Percentiles rank a stretch among this genome's conserved stretches.
Conservation (phyloP, 176 grass and related monocot species). For the Musa acuminata region DNA sequence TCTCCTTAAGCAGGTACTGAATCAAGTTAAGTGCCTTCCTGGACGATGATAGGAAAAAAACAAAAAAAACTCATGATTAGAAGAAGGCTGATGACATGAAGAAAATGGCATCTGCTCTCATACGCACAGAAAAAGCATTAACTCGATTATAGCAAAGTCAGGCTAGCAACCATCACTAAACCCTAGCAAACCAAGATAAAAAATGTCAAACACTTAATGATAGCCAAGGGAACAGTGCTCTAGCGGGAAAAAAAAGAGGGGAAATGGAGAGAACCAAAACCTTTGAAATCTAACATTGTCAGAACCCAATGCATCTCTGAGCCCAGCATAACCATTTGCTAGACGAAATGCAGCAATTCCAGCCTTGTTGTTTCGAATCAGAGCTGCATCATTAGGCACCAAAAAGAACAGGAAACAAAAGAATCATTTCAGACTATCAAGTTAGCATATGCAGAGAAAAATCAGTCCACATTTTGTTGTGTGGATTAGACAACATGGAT, state of each 20-base stretch:
- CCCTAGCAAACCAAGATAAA: too few relatives aligned
- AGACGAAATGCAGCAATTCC: conserved; percentile 67
- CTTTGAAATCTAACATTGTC: conserved; percentile 70
- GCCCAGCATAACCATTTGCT: conserved; percentile 67
- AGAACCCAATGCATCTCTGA: conserved; percentile 65
- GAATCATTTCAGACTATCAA: not conserved
- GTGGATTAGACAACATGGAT: not conserved
- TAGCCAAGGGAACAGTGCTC: not conserved
- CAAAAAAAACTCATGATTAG: not conserved
- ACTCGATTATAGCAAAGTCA: too few relatives aligned
- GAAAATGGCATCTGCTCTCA: not conserved
- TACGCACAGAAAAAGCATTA: too few relatives aligned
- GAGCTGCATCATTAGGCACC: conserved; percentile 42
- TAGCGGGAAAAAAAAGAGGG: not conserved
- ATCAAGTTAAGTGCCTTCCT: conserved; percentile 81
- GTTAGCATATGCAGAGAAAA: not conserved
- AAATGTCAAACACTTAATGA: too few relatives aligned
- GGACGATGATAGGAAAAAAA: conserved; percentile 5
- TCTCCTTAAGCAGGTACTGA: conserved; percentile 62
- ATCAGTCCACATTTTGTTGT: not conserved
- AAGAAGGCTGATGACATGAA: conserved; percentile 10
- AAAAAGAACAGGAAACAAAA: conserved; percentile 13
- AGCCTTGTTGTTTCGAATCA: conserved; percentile 75
- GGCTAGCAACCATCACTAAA: too few relatives aligned
- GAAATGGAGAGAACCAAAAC: conserved; percentile 22